Evolutionary conservation across 2,329 filamentous ascomycete species (phyloP).

Genomic region (Xylaria sp.): DNA sequence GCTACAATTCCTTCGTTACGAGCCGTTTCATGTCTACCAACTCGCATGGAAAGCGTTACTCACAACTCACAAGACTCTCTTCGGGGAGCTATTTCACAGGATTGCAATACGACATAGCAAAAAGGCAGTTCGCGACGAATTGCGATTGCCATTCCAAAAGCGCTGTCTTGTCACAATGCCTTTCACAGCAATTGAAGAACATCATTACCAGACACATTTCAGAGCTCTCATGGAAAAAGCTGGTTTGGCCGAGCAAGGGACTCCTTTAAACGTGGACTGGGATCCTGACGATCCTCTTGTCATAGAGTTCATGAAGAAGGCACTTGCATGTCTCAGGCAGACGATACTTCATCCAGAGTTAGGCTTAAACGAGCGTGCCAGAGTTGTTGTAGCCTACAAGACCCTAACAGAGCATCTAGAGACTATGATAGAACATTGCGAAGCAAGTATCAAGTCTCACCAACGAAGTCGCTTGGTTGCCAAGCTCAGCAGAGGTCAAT

Average conservation of each 20-base stretch:
- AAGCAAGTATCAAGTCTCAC: slow-evolving; percentile 71
- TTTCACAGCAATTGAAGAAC: slow-evolving; percentile 89
- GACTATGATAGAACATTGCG: slow-evolving; percentile 90
- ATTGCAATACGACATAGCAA: slow-evolving; percentile 90
- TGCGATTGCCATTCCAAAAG: slow-evolving; percentile 82
- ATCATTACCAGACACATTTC: slow-evolving; percentile 83
- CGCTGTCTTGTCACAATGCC: slow-evolving; percentile 89
- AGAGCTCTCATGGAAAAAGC: slow-evolving; percentile 77
- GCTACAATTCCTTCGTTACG: slow-evolving; percentile 80
- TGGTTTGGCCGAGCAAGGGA: slow-evolving; percentile 71
- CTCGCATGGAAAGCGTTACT: slow-evolving; percentile 76
- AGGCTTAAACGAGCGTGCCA: slow-evolving; percentile 69
- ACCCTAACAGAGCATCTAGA: slow-evolving; percentile 86
- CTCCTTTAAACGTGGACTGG: slow-evolving; percentile 71
- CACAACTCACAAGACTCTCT: slow-evolving; percentile 67
- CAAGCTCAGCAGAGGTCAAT: slow-evolving; percentile 76
- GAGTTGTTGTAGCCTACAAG: slow-evolving; percentile 69
- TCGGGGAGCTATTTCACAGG: slow-evolving; percentile 73
- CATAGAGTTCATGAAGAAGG: slow-evolving; percentile 79
- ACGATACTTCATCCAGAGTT: slow-evolving; percentile 88
- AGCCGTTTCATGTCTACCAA: slow-evolving; percentile 75
- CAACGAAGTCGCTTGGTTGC: slow-evolving; percentile 73
- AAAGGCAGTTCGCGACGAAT: slow-evolving; percentile 78
- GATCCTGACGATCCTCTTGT: slow-evolving; percentile 65
- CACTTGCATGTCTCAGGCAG: slow-evolving; percentile 81